Percentiles rank a stretch among this genome's conserved stretches.
These are phyloP conservation scores for Suhomyces faveliae DNA, from an alignment of 805 yeast species.

Conservation along the genomic window DNA sequence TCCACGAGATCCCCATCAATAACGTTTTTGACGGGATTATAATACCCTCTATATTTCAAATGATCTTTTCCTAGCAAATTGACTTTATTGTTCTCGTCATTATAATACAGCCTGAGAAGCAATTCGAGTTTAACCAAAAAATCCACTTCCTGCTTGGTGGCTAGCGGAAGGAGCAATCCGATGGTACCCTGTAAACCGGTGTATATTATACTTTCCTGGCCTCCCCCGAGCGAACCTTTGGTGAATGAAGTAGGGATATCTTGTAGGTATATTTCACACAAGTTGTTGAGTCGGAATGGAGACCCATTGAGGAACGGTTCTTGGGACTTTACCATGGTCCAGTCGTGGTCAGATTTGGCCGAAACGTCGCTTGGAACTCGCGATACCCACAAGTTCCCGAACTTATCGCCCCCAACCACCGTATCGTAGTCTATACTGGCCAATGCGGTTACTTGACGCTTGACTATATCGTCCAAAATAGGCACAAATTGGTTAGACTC, in stretches of 20 bases:
- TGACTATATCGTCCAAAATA: constrained; percentile 66
- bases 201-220: constrained; percentile 64
- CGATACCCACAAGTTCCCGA: constrained; percentile 74
- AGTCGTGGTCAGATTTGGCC: constrained; percentile 50
- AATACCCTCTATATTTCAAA: constrained; percentile 68
- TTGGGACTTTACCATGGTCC: constrained; percentile 28
- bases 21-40: constrained; percentile 72
- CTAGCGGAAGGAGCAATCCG: constrained; percentile 70
- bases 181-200: constrained; percentile 80
- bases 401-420: constrained; percentile 79
- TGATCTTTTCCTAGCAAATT: constrained; percentile 67
- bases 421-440: constrained; percentile 71
- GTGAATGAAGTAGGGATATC: constrained; percentile 69
- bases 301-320: constrained; percentile 48
- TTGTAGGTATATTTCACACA: constrained; percentile 60
- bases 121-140: constrained; percentile 57
- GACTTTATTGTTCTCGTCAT: constrained; percentile 23
- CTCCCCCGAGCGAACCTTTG: constrained; percentile 59
- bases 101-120: constrained; percentile 33
- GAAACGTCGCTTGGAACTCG: constrained; percentile 56
- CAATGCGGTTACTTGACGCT: constrained; percentile 64
- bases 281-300: constrained; percentile 48
- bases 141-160: constrained; percentile 58
- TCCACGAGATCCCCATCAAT: constrained; percentile 91
- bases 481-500: constrained; percentile 52